Percentiles rank a stretch among this genome's conserved stretches.
Conservation (phyloP, 2,329 filamentous ascomycete species). For the Lachnellula occidentalis region DNA sequence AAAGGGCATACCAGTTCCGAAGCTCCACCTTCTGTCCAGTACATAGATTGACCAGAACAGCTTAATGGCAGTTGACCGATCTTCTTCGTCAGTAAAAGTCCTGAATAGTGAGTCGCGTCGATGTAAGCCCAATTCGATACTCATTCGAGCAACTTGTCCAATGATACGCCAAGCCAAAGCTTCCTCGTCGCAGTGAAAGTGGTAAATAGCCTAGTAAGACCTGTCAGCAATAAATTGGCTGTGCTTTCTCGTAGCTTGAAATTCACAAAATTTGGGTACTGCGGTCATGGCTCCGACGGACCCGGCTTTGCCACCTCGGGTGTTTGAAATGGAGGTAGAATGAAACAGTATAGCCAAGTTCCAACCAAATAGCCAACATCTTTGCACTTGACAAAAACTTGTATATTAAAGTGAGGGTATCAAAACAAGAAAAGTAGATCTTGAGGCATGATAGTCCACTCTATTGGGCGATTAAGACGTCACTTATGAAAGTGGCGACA, state of each 20-base stretch:
- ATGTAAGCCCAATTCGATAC: slow-evolving; percentile 78
- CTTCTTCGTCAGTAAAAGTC: slow-evolving; percentile 60
- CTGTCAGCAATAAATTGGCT: slow-evolving; percentile 34
- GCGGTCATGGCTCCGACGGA: no score
- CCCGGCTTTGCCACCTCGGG: no score
- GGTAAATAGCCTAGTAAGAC: slow-evolving; percentile 57
- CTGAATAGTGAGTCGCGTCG: slow-evolving; percentile 66
- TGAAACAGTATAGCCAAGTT: no score
- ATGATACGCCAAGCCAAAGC: slow-evolving; percentile 81
- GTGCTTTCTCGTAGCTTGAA: background rate
- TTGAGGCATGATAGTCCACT: no score
- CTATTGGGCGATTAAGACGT: no score
- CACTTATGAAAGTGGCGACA: no score
- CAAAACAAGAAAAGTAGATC: no score
- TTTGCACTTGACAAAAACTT: no score
- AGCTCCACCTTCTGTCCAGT: slow-evolving; percentile 80
- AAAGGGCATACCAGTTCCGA: slow-evolving; percentile 84
- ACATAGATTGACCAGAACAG: slow-evolving; percentile 86
- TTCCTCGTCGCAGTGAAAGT: slow-evolving; percentile 84
- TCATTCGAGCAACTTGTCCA: slow-evolving; percentile 74
- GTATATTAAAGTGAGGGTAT: no score
- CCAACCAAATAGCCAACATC: no score
- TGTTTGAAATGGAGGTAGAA: no score
- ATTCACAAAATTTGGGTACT: background rate
- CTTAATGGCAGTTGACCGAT: slow-evolving; percentile 61